These are phyloP conservation scores for Endocalyx cinctus DNA, from an alignment of 2,329 filamentous ascomycete species.

Conservation along the genomic window DNA sequence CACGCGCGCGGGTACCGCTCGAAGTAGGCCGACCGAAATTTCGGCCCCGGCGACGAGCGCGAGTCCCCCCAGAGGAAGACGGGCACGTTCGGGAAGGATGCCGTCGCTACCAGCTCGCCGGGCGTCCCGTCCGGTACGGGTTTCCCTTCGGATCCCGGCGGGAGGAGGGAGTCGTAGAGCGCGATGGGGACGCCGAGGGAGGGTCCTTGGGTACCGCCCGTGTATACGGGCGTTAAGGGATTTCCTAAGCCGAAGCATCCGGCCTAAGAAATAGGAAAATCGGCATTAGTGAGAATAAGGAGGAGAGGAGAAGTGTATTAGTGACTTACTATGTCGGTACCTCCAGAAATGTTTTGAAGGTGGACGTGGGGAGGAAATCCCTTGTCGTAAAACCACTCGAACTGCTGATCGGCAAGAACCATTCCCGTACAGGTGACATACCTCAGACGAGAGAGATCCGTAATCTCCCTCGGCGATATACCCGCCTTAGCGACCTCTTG, in stretches of 20 bases:
- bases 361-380: conserved; percentile 66
- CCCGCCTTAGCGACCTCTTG: conserved; percentile 64
- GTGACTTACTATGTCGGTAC: conserved; percentile 67
- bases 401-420: conserved; percentile 72
- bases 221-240: conserved; percentile 61
- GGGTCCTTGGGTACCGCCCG: conserved; percentile 48
- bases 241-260: conserved; percentile 62
- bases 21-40: conserved; percentile 59
- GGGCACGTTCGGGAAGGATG: conserved; percentile 72
- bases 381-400: conserved; percentile 72
- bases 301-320: background rate
- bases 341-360: conserved; percentile 69
- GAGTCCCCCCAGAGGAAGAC: conserved; percentile 59
- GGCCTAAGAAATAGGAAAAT: conserved; percentile 33
- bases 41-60: conserved; percentile 40
- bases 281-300: background rate
- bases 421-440: conserved; percentile 72
- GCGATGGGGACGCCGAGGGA: conserved; percentile 46
- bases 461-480: conserved; percentile 56
- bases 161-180: conserved; percentile 60
- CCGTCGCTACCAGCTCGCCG: conserved; percentile 69
- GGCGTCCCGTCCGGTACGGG: conserved; percentile 54
- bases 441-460: conserved; percentile 57
- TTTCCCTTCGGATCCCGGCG: conserved; percentile 39
- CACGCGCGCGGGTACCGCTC: conserved; percentile 63